Evolutionary conservation across 2,329 filamentous ascomycete genomes (phyloP), one percentile per base, ranked within the genome.

Genomic region (Fusarium ambrosium): DNA sequence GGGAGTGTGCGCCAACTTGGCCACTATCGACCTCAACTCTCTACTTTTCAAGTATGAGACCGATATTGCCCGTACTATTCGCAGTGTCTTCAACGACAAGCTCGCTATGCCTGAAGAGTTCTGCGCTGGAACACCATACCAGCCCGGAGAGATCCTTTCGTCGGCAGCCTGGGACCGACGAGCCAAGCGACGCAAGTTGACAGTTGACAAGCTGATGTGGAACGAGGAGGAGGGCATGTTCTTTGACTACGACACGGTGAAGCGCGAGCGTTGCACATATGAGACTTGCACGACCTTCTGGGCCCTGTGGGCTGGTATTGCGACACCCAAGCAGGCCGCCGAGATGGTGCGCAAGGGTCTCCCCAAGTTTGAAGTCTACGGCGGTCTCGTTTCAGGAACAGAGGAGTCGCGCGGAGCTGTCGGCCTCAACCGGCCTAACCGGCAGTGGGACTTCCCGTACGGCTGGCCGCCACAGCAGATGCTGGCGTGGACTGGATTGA

Each of bases 401-500:
- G 92, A 98, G 81, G 91, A 95, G 83, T 98, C 95, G 64, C 93
- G 97, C 53, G 97, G 97, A 45, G 86, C 88, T 36, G 87, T 98
- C 71, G 92, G 93, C 14, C 84, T 98, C 43, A 91, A 95, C 77
- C 90, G 96, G 58, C 97, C 97, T 9, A 98, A 98, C 83, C 92
- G 97, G 77, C 97, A 99, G 82, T 99, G 97, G 97, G 97, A 99
- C 82, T 98, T 95, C 82, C 97, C 97, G 0, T 98, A 97, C 81
- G 97, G 97, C 69, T 99, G 97, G 97, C 97, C 97, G 65, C 97
- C 97, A 36, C 97, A 99, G 87, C 97, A 99, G 86, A 98, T 99
- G 86, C 90, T 99, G 48, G 96, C 97, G 1, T 99, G 97, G 97
- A 95, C 94, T 1, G 97, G 95, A 4, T 87, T 99, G 69, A 90